phyloP scores from a whole-genome alignment of 2,329 filamentous ascomycete genomes.

The Colletotrichum karsti region DNA sequence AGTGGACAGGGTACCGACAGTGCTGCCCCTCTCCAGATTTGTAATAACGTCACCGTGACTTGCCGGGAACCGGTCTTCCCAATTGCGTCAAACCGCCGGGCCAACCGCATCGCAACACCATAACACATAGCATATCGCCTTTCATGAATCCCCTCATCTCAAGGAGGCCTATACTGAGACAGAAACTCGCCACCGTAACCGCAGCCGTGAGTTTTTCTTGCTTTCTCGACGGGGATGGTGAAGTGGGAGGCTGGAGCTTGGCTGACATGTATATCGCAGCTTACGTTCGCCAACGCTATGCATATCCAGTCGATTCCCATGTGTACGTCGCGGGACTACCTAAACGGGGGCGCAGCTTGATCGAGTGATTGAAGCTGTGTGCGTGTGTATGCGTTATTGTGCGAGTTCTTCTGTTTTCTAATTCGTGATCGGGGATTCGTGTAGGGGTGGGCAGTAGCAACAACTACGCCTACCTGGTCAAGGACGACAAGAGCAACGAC shows the following conservation, averaged over 20 bases:
- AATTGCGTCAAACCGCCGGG: too few species aligned
- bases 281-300: slow-evolving; percentile 65
- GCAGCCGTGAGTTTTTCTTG: slow-evolving; percentile 38
- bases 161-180: slow-evolving; percentile 43
- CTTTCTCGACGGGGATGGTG: background rate
- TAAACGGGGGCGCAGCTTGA: too few species aligned
- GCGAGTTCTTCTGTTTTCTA: background rate
- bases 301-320: slow-evolving; percentile 90
- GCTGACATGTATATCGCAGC: slow-evolving; percentile 42
- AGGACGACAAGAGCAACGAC: slow-evolving; percentile 81
- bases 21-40: slow-evolving; percentile 7
- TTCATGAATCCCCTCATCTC: slow-evolving; percentile 53
- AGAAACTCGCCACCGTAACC: slow-evolving; percentile 38
- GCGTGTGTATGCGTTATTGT: too few species aligned
- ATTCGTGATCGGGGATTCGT: background rate
- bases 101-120: background rate
- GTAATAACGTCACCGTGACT: slow-evolving; percentile 28
- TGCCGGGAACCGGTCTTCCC: too few species aligned
- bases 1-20: background rate
- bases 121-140: slow-evolving; percentile 8
- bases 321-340: slow-evolving; percentile 72
- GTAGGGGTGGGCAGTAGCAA: slow-evolving; percentile 79
- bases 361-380: too few species aligned
- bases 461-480: slow-evolving; percentile 87
- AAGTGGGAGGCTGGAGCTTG: background rate